Evolutionary conservation across 2,329 filamentous ascomycete genomes (phyloP), one percentile per base, ranked within the genome.

Genomic region (Chaetomiaceae sp.): DNA sequence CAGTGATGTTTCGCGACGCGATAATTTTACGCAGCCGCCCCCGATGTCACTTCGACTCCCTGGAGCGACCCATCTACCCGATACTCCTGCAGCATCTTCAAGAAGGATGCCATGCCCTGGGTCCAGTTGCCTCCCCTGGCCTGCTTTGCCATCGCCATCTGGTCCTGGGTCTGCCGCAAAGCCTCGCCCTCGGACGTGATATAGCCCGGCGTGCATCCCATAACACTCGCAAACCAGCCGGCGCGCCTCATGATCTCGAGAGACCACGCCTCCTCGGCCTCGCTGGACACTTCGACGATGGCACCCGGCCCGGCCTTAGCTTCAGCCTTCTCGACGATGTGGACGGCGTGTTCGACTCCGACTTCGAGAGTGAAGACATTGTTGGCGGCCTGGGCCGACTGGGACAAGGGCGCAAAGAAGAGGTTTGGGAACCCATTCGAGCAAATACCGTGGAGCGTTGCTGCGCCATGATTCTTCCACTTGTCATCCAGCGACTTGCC

Each of bases 181-280:
- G 45, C 34, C 32, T 67, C 63, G 2, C 71, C 74, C 63, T 81
- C 75, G 20, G 62, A 65, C 43, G 78, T 82, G 34, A 75, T 65
- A 58, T 81, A 82, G 11, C 75, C 70, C 0, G 79, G 79, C n/a
- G 78, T 80, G 64, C 80, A 84, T 13, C 75, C 69, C 5, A 64
- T 62, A 18, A 76, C 51, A 7, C 67, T 67, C 0, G 70, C 69
- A 34, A 74, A 70, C 25, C 69, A 68, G 7, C 64, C 65, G 0
- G 74, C 74, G 1, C 69, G 67, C 46, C 62, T 62, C 59, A 75
- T 61, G 38, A 76, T 69, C 44, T 66, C 59, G 21, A 60, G 58
- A 1, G 70, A 66, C 76, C 77, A 82, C 2, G 64, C 71, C 47
- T 78, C 71, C 60, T 79, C 75, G 0, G 71, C 77, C 21, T 71